Evolutionary conservation across 441 rosid species (phyloP), one percentile per base, ranked within the genome.

Genomic region (Bruguiera hainesii): DNA sequence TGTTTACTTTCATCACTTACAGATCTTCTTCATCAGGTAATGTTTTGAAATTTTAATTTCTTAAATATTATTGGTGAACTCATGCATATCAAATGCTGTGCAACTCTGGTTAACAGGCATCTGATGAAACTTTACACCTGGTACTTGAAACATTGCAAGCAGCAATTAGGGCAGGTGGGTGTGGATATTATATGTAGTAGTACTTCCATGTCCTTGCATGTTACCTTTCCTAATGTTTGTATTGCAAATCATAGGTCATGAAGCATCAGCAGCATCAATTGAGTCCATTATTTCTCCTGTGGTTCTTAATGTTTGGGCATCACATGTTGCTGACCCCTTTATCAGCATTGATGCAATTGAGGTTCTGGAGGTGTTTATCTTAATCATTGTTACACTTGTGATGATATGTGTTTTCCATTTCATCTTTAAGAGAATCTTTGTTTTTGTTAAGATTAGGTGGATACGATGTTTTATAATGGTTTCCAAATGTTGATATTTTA

Each of bases 71-170:
- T 69, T 59, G 9, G 65, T 65, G 61, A 66, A 66, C 52, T 77
- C 51, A 23, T 39, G 64, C 73, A 71, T 65, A 59, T 53, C 65
- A 56, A 42, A 20, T 71, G 58, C 61, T 70, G 48, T 56, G 53
- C 64, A 42, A 61, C 68, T 71, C 67, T 70, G 67, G 71, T 75
- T 77, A 71, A 51, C 75, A 94, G 99, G 96, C 97, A 73, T 86
- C 94, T 76, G 98, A 91, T 79, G 98, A 91, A 76, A 88, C 96
- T 55, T 79, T 91, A 76, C 96, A 81, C 75, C 82, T 94, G 75
- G 89, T 94, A 71, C 97, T 94, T 63, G 99, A 91, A 82, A 94
- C 99, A 57, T 73, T 89, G 73, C 96, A 88, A 76, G 87, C 84
- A 61, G 87, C 94, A 71, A 87, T 94, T 73, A 82, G 74, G 76